Conservation (phyloP, 371 early-diverging fungal genomes). For the Apophysomyces ossiformis region DNA sequence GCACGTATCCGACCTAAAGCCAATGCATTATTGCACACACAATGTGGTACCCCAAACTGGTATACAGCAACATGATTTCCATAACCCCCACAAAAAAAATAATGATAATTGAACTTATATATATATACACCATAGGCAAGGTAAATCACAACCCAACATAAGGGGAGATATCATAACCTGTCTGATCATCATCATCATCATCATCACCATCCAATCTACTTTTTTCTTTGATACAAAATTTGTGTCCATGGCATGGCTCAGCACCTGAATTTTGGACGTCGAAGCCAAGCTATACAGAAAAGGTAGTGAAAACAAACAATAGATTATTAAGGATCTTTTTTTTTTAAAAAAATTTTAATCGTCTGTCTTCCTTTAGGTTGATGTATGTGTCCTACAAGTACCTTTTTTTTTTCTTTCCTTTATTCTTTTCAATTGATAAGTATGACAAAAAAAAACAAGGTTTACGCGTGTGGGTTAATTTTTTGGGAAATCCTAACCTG, state of each 20-base stretch:
- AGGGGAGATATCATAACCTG: slow-evolving; percentile 5
- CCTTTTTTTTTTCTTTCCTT: background rate
- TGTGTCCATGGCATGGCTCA: slow-evolving; percentile 2
- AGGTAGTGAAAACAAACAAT: slow-evolving; percentile 50
- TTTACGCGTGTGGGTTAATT: slow-evolving; percentile 79
- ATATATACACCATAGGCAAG: slow-evolving; percentile 14
- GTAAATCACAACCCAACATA: background rate
- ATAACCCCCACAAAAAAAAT: background rate
- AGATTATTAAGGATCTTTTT: no score
- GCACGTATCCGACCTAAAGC: slow-evolving; percentile 74
- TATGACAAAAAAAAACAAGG: slow-evolving; percentile 18
- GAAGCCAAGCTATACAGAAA: slow-evolving; percentile 77
- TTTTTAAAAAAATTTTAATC: no score
- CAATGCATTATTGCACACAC: slow-evolving; percentile 71
- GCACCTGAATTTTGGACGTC: slow-evolving; percentile 81
- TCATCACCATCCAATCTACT: background rate
- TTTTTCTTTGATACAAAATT: no score
- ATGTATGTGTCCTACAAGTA: slow-evolving; percentile 30
- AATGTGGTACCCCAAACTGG: slow-evolving; percentile 83
- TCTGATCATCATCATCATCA: background rate
- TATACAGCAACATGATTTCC: slow-evolving; percentile 25
- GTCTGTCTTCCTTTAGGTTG: slow-evolving; percentile 22
- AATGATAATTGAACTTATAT: no score
- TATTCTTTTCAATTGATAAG: no score
- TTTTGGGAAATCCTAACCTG: slow-evolving; percentile 85